Evolutionary conservation across 495 filamentous ascomycete genomes (phyloP).

Genomic region (Penicillium ucsense): DNA sequence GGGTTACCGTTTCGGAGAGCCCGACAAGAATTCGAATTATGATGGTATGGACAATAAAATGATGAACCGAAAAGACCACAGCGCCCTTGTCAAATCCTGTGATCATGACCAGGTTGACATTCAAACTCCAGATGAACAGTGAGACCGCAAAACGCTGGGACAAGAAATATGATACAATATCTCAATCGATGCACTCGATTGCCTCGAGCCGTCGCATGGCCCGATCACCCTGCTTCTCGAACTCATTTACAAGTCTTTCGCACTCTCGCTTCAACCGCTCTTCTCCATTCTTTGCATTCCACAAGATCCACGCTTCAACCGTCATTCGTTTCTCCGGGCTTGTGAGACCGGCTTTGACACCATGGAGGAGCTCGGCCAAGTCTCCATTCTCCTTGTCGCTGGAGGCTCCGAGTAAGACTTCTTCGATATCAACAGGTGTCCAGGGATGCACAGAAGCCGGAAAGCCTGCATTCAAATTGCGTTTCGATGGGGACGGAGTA

Average conservation of each 20-base stretch:
- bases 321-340: conserved; percentile 80
- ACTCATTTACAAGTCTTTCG: conserved; percentile 65
- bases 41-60: conserved; percentile 5
- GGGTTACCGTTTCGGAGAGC: background rate
- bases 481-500: conserved; percentile 64
- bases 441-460: conserved; percentile 57
- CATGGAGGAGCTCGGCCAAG: conserved; percentile 29
- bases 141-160: conserved; percentile 6
- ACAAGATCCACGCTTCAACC: conserved; percentile 83
- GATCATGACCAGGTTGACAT: background rate
- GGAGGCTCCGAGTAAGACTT: conserved; percentile 39
- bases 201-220: conserved; percentile 72
- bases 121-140: conserved; percentile 4
- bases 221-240: conserved; percentile 71
- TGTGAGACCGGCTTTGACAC: conserved; percentile 49
- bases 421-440: conserved; percentile 60
- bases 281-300: conserved; percentile 71
- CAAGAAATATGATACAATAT: too few species aligned
- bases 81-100: conserved; percentile 16
- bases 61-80: background rate
- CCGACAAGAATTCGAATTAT: background rate
- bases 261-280: conserved; percentile 68
- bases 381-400: conserved; percentile 49
- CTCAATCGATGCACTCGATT: conserved; percentile 45
- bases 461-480: conserved; percentile 43